These are phyloP conservation scores for Mycena haematopus DNA, from an alignment of 768 basidiomycete species.

Conservation along the genomic window DNA sequence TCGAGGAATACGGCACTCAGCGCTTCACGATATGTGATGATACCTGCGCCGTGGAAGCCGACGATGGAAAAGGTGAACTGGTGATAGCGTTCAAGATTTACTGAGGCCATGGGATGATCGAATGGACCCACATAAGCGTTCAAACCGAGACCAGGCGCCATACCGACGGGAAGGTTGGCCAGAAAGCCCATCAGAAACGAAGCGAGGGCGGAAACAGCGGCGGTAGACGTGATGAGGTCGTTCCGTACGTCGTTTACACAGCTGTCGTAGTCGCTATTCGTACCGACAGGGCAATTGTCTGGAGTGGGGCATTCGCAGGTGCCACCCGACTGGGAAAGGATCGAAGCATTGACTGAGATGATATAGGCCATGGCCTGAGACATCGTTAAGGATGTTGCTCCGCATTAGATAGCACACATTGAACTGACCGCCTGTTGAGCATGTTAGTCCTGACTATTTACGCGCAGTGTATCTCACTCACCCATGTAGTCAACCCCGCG, in stretches of 20 bases:
- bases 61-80: constrained; percentile 90
- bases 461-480: constrained; percentile 39
- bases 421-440: constrained; percentile 8
- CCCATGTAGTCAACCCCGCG: constrained; percentile 84
- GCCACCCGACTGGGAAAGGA: constrained; percentile 78
- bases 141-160: constrained; percentile 86
- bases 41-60: constrained; percentile 79
- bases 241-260: constrained; percentile 69
- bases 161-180: constrained; percentile 88
- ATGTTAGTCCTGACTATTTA: neutral
- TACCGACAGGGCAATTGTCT: constrained; percentile 52
- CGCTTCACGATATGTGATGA: constrained; percentile 79
- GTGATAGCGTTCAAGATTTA: neutral
- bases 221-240: constrained; percentile 85
- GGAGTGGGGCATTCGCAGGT: constrained; percentile 75
- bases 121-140: constrained; percentile 72
- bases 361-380: constrained; percentile 75
- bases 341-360: constrained; percentile 86
- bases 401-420: neutral
- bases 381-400: constrained; percentile 51
- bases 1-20: constrained; percentile 88
- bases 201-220: constrained; percentile 75
- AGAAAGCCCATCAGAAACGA: constrained; percentile 84
- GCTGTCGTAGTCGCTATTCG: constrained; percentile 57
- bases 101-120: neutral